These are phyloP conservation scores for Pichia exigua DNA, from an alignment of 805 yeast species.

Conservation along the genomic window DNA sequence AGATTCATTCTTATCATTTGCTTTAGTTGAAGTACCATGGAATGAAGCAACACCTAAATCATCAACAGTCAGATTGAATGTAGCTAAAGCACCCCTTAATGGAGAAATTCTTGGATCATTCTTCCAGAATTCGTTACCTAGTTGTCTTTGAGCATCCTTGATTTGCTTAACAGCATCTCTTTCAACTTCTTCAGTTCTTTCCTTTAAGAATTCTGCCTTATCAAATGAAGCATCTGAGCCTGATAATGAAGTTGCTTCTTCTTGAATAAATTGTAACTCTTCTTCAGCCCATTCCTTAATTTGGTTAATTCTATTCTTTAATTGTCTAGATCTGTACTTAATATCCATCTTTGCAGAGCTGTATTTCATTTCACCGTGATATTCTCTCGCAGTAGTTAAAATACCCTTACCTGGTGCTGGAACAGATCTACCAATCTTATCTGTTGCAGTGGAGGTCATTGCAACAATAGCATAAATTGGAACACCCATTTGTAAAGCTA, in stretches of 20 bases:
- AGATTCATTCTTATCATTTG: constrained; percentile 97
- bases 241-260: constrained; percentile 55
- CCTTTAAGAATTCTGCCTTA: constrained; percentile 51
- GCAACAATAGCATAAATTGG: constrained; percentile 96
- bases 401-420: constrained; percentile 99
- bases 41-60: constrained; percentile 94
- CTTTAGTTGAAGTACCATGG: constrained; percentile 99
- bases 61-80: constrained; percentile 87
- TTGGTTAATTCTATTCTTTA: constrained; percentile 69
- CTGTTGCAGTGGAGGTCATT: constrained; percentile 93
- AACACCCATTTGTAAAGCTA: constrained; percentile 97
- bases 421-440: constrained; percentile 96
- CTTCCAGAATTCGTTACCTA: constrained; percentile 93
- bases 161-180: constrained; percentile 81
- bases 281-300: constrained; percentile 77
- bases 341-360: constrained; percentile 77
- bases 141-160: constrained; percentile 81
- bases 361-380: constrained; percentile 71
- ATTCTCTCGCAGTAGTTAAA: constrained; percentile 94
- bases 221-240: constrained; percentile 43
- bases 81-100: constrained; percentile 91
- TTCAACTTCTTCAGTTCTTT: constrained; percentile 80
- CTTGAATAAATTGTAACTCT: constrained; percentile 63
- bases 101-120: constrained; percentile 94
- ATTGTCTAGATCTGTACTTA: constrained; percentile 89